These are phyloP conservation scores for Mucor sp. DNA, from an alignment of 371 early-diverging fungal genomes.

Conservation along the genomic window DNA sequence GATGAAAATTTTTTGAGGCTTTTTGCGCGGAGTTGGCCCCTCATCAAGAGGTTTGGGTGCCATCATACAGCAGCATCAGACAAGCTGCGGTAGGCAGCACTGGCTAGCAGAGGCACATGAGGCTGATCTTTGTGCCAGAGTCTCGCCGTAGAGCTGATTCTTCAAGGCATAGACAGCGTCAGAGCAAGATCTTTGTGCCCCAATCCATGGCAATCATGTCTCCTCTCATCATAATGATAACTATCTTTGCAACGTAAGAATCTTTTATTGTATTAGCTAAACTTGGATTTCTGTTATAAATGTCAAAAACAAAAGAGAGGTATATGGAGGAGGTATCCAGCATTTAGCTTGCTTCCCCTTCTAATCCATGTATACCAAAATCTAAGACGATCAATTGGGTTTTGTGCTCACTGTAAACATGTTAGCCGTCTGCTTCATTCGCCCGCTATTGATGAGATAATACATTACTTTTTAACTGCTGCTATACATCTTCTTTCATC, in stretches of 20 bases:
- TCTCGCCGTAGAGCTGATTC: background rate
- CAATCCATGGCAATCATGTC: background rate
- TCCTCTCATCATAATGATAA: too few relatives aligned
- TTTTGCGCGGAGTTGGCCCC: constrained; percentile 4
- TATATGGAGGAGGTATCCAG: background rate
- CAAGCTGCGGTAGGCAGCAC: background rate
- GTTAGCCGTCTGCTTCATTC: background rate
- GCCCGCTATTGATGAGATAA: background rate
- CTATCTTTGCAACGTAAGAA: too few relatives aligned
- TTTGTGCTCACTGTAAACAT: constrained; percentile 27
- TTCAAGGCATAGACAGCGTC: background rate
- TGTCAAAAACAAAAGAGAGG: background rate
- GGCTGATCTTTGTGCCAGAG: background rate
- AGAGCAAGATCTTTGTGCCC: too few relatives aligned
- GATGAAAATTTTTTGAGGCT: constrained; percentile 9
- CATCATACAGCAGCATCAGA: background rate
- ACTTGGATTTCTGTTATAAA: background rate
- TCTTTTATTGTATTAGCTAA: background rate
- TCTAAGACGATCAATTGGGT: constrained; percentile 61
- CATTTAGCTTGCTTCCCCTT: constrained; percentile 25
- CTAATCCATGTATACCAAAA: constrained; percentile 53
- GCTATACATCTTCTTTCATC: constrained; percentile 83
- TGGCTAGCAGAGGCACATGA: background rate
- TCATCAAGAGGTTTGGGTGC: background rate
- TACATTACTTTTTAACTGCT: constrained; percentile 71